phyloP scores from a whole-genome alignment of 805 yeast genomes.

The Nakazawaea laoshanensis region DNA sequence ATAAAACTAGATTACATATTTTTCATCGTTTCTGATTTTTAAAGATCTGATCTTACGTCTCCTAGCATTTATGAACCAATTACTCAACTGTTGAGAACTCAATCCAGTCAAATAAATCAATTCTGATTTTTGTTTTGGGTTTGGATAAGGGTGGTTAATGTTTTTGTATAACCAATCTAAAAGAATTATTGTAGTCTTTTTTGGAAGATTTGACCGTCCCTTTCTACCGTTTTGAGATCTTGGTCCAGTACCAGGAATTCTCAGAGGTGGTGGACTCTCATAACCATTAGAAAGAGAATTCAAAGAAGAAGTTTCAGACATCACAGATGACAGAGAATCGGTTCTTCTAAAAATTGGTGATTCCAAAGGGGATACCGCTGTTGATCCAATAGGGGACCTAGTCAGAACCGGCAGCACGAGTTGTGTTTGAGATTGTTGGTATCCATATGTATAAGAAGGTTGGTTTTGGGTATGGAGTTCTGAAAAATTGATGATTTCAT shows the following conservation, averaged over 20 bases:
- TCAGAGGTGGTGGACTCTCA: no score
- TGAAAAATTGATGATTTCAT: constrained; percentile 9
- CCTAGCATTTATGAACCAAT: constrained; percentile 59
- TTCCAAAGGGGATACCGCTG: background rate
- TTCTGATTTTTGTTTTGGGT: constrained; percentile 46
- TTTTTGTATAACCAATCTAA: constrained; percentile 49
- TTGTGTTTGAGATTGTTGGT: background rate
- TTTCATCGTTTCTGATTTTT: constrained; percentile 9
- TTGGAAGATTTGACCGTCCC: constrained; percentile 47
- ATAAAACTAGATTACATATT: no score
- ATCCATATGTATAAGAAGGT: background rate
- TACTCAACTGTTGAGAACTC: constrained; percentile 48
- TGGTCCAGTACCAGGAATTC: no score
- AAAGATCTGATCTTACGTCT: constrained; percentile 40
- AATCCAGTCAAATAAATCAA: constrained; percentile 47
- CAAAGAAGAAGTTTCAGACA: no score
- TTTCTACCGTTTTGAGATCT: constrained; percentile 17
- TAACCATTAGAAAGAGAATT: no score
- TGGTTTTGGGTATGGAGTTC: constrained; percentile 5
- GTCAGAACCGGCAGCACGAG: background rate
- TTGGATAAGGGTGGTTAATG: constrained; percentile 53
- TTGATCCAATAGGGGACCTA: no score
- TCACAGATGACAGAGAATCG: no score
- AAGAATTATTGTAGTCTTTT: constrained; percentile 45
- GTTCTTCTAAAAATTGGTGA: no score